Evolutionary conservation across 352 stramenopile species (phyloP).

Genomic region (Globisporangium cederbergense): DNA sequence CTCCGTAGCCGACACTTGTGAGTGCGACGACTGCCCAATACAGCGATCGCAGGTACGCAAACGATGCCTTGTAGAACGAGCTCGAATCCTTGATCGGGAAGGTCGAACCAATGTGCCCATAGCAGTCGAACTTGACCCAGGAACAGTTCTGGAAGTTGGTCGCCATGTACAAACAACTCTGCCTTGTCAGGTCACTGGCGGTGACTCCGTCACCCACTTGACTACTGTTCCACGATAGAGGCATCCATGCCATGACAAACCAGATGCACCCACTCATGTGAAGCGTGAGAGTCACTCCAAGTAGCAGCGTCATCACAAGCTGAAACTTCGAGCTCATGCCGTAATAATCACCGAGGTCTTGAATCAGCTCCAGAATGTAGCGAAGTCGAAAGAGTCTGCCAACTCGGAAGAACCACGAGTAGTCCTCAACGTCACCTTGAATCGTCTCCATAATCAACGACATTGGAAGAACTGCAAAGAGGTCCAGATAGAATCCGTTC

Average conservation of each 20-base stretch:
- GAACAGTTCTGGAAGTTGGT: slow-evolving; percentile 61
- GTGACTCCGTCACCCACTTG: not conserved
- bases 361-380: slow-evolving; percentile 31
- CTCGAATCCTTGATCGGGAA: slow-evolving; percentile 42
- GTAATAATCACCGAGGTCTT: slow-evolving; percentile 55
- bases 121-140: slow-evolving; percentile 71
- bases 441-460: slow-evolving; percentile 44
- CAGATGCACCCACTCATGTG: slow-evolving; percentile 65
- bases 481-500: slow-evolving; percentile 52
- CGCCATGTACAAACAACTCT: slow-evolving; percentile 48
- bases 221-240: slow-evolving; percentile 16
- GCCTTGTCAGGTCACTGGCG: slow-evolving; percentile 16
- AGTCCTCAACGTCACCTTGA: slow-evolving; percentile 22
- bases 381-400: slow-evolving; percentile 50
- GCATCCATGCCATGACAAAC: slow-evolving; percentile 65
- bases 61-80: slow-evolving; percentile 43
- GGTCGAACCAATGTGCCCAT: slow-evolving; percentile 42
- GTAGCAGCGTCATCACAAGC: slow-evolving; percentile 39
- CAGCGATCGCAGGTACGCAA: slow-evolving; percentile 66
- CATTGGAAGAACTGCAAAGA: slow-evolving; percentile 45
- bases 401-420: slow-evolving; percentile 39
- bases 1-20: slow-evolving; percentile 68
- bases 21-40: slow-evolving; percentile 78
- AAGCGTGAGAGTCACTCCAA: slow-evolving; percentile 50
- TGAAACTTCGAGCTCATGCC: slow-evolving; percentile 61